Evolutionary conservation across 352 stramenopile species (phyloP).

Genomic region (Globisporangium ultimum): DNA sequence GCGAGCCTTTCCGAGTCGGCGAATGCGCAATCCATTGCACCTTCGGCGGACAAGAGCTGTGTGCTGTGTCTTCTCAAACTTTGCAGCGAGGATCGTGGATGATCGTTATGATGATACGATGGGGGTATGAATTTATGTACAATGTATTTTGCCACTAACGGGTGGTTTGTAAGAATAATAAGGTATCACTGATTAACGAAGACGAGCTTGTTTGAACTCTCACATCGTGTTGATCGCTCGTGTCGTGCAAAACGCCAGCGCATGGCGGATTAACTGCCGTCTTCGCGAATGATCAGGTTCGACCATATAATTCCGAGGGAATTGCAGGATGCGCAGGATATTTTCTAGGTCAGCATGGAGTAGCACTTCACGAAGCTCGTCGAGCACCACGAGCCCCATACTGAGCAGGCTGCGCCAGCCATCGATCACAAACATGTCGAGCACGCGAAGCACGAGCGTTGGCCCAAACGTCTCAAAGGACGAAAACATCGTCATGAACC

Average conservation of each 20-base stretch:
- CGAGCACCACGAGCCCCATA: constrained; percentile 72
- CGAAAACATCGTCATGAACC: constrained; percentile 86
- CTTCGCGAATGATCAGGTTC: constrained; percentile 36
- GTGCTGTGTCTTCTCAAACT: constrained; percentile 31
- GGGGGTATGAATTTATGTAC: no score
- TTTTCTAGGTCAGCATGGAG: constrained; percentile 58
- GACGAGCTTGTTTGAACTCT: neutral
- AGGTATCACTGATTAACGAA: no score
- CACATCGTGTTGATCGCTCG: constrained; percentile 35
- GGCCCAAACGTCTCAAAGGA: constrained; percentile 76
- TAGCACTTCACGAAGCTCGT: constrained; percentile 58
- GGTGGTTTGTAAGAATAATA: no score
- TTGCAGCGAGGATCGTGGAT: constrained; percentile 8
- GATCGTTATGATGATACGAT: no score
- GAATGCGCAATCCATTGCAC: no score
- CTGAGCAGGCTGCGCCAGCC: constrained; percentile 79
- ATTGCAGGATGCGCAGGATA: constrained; percentile 67
- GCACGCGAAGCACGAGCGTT: constrained; percentile 54
- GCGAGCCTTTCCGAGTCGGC: neutral
- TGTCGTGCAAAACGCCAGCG: constrained; percentile 62
- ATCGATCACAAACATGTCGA: constrained; percentile 83
- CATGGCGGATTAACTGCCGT: constrained; percentile 51
- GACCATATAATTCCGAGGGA: constrained; percentile 46
- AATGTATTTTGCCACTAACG: no score
- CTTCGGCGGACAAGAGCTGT: constrained; percentile 9